Percentiles rank a stretch among this genome's conserved stretches.
Conservation (phyloP, 2,329 filamentous ascomycete species). For the Sporothrix dimorphospora region DNA sequence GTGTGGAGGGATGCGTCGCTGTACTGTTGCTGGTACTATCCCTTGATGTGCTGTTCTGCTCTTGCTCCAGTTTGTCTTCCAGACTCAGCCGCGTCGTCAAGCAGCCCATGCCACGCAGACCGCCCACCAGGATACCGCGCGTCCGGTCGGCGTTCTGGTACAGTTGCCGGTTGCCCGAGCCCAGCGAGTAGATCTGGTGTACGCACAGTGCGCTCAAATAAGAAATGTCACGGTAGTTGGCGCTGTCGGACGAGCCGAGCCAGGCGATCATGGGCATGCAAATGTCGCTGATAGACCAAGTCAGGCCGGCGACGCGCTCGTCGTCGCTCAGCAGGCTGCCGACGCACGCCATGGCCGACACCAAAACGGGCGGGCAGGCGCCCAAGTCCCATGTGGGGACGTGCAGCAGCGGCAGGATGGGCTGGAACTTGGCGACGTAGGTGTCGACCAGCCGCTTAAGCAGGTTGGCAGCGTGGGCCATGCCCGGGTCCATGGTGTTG, state of each 20-base stretch:
- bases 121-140: constrained; percentile 38
- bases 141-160: constrained; percentile 40
- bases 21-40: not conserved
- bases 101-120: constrained; percentile 39
- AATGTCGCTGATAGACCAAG: constrained; percentile 36
- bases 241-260: constrained; percentile 37
- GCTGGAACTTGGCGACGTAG: constrained; percentile 39
- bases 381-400: constrained; percentile 38
- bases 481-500: constrained; percentile 27
- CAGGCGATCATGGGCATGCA: constrained; percentile 39
- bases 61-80: constrained; percentile 23
- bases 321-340: constrained; percentile 36
- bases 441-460: constrained; percentile 36
- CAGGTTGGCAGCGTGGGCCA: constrained; percentile 33
- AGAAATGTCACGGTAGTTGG: constrained; percentile 37
- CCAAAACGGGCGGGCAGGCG: constrained; percentile 35
- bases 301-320: constrained; percentile 31
- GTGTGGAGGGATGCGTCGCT: constrained; percentile 2
- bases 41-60: not conserved
- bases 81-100: constrained; percentile 34
- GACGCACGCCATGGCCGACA: constrained; percentile 41
- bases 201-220: constrained; percentile 40
- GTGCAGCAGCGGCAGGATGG: constrained; percentile 40
- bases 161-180: constrained; percentile 40
- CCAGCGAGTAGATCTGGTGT: constrained; percentile 42